Base-by-base conservation (phyloP, 176 grass and related monocot species). In the Avena sativa region DNA sequence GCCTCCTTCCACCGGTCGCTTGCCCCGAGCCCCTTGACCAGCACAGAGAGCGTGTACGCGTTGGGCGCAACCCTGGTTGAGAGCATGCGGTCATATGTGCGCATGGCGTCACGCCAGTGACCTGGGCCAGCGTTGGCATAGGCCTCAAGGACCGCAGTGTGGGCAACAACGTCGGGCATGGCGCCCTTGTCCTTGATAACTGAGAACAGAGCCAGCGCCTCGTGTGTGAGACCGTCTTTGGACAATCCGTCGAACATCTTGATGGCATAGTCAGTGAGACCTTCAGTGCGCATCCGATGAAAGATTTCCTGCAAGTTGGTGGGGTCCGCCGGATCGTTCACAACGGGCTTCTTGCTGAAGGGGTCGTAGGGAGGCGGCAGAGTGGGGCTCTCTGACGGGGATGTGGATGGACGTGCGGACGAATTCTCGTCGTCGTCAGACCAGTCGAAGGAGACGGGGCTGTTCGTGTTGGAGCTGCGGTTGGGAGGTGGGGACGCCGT, bases 181-280 rank as follows among this genome's bases (percentile, higher is more conserved):
- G 85, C 30, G 28, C 92, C 93, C 86, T 91, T 92, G 28, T 96
- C 93, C 89, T 91, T 98, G 40, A 98, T 98, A 48, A 92, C 10
- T 1, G 89, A 34, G 53, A 98, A 94, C 63, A 98, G 87, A 43
- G 80, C 90, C 9, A 96, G 65, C 20, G 96, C 96, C 65, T 98
- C 92, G 65, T 94, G 93, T 13, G 88, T 96, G 55, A 94, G 90
- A 30, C 93, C 96, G 36, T 98, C 96, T 85, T 90, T 94, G 75
- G 92, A 94, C 87, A 98, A 92, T 90, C 86, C 93, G 79, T 98
- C 96, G 85, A 98, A 98, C 96, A 98, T 98, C 92, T 98, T 98
- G 92, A 98, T 88, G 72, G 96, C 96, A 11, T 96, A 83, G 28
- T 94, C 91, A 16, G 90, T 92, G 81, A 98, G 91, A 51, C 96